phyloP scores from a whole-genome alignment of 2,329 filamentous ascomycete species.

The Verticillium alfalfae region DNA sequence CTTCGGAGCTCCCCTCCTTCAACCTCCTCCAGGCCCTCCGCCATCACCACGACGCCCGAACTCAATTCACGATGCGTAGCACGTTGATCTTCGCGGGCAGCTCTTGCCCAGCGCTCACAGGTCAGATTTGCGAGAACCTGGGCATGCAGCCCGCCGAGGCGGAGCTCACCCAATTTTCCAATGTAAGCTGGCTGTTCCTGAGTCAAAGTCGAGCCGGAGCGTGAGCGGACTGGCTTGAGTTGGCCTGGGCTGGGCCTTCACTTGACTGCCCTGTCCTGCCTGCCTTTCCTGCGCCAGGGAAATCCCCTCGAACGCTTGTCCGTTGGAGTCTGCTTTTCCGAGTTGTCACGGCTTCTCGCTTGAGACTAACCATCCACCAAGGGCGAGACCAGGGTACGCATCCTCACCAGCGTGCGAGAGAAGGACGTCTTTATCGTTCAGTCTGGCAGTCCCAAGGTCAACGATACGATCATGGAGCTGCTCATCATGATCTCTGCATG shows the following conservation, averaged over 20 bases:
- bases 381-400: slow-evolving; percentile 66
- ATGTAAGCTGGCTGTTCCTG: slow-evolving; percentile 40
- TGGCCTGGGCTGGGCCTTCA: no score
- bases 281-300: slow-evolving; percentile 4
- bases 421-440: slow-evolving; percentile 99
- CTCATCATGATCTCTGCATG: slow-evolving; percentile 99
- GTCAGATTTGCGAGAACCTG: slow-evolving; percentile 63
- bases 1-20: not conserved
- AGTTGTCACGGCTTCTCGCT: slow-evolving; percentile 14
- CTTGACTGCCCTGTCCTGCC: slow-evolving; percentile 3
- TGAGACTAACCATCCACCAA: slow-evolving; percentile 25
- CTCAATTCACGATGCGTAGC: slow-evolving; percentile 49
- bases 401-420: slow-evolving; percentile 76
- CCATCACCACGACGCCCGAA: slow-evolving; percentile 12
- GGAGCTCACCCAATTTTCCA: slow-evolving; percentile 65
- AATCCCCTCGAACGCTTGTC: slow-evolving; percentile 9
- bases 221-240: not conserved
- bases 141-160: slow-evolving; percentile 60
- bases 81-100: slow-evolving; percentile 64
- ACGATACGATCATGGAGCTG: slow-evolving; percentile 98
- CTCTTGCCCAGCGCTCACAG: slow-evolving; percentile 59
- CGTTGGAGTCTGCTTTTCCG: slow-evolving; percentile 3
- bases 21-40: slow-evolving; percentile 7
- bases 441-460: slow-evolving; percentile 92
- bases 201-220: not conserved